Base-by-base conservation (phyloP, 1,139 yeast species). In the Taphrina communis region DNA sequence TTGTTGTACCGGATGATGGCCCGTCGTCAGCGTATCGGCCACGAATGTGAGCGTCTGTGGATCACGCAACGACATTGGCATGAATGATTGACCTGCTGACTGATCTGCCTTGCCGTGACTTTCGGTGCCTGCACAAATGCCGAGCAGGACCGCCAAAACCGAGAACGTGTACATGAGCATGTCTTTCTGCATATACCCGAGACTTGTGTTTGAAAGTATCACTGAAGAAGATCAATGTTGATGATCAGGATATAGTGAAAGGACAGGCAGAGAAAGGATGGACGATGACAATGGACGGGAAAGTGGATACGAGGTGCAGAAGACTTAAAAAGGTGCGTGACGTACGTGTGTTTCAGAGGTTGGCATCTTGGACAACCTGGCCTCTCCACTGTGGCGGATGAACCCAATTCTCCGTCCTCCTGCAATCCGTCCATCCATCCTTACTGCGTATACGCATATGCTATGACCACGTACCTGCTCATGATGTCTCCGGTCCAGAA, bases 1-100 rank as follows among this genome's bases (percentile, higher is more conserved):
- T 59, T 70, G 72, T 5, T 71, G 70, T n/a, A 60, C 62, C 12
- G 53, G 53, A 11, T 21, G 11, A 35, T 21, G 53, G 8, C 53
- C 53, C n/a, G 35, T 19, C 53, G 53, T 50, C 53, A 21, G 36
- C 12, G 38, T 21, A n/a, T 50, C 11, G 12, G 53, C 53, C 11
- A 42, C 9, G 36, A 53, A 53, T n/a, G 9, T 12, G 14, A 53
- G 25, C 14, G 58, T 35, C 12, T 36, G 42, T 31, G 58, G 58
- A 9, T 53, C 58, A 1, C 11, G 12, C 58, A 53, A 8, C 42
- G 58, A 53, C 25, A 50, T 50, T 50, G 53, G 53, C 53, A 25
- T 19, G 53, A 50, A 50, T 21, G 53, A 50, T n/a, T 50, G 35
- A n/a, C 19, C 48, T 44, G 48, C 21, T n/a, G 31, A 25, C 31